Percentiles rank a stretch among this genome's conserved stretches.
Conservation (phyloP, 2,329 filamentous ascomycete genomes). For the Chrysoporthe deuterocubensis region DNA sequence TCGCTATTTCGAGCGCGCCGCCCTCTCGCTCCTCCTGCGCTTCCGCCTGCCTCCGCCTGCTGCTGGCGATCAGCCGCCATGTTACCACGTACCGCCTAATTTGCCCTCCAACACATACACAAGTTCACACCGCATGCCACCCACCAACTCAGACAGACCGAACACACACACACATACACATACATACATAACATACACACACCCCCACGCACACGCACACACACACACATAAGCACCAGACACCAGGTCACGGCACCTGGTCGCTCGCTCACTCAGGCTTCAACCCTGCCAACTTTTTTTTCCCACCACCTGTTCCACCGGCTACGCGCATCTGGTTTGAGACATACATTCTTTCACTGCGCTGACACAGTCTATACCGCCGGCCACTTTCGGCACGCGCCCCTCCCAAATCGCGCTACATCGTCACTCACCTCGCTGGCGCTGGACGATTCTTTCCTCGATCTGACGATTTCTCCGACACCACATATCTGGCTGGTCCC, state of each 20-base stretch:
- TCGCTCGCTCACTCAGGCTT: not conserved
- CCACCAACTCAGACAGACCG: not conserved
- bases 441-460: not conserved
- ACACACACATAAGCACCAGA: not conserved
- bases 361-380: slow-evolving; percentile 16
- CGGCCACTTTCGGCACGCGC: slow-evolving; percentile 18
- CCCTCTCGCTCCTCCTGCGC: not conserved
- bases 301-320: slow-evolving; percentile 12
- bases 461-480: slow-evolving; percentile 1
- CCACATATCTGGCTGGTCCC: slow-evolving; percentile 12
- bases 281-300: not conserved
- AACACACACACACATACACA: not conserved
- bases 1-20: not conserved
- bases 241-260: slow-evolving; percentile 2
- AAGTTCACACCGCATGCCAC: slow-evolving; percentile 6
- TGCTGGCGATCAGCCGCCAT: not conserved
- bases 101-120: not conserved
- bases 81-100: slow-evolving; percentile 10
- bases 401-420: slow-evolving; percentile 11
- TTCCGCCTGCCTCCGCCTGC: not conserved
- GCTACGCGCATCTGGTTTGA: slow-evolving; percentile 21
- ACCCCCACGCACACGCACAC: not conserved
- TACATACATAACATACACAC: not conserved
- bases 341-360: slow-evolving; percentile 23
- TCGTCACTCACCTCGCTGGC: not conserved